phyloP scores from a whole-genome alignment of 768 basidiomycete species.

The Amanita inopinata region DNA sequence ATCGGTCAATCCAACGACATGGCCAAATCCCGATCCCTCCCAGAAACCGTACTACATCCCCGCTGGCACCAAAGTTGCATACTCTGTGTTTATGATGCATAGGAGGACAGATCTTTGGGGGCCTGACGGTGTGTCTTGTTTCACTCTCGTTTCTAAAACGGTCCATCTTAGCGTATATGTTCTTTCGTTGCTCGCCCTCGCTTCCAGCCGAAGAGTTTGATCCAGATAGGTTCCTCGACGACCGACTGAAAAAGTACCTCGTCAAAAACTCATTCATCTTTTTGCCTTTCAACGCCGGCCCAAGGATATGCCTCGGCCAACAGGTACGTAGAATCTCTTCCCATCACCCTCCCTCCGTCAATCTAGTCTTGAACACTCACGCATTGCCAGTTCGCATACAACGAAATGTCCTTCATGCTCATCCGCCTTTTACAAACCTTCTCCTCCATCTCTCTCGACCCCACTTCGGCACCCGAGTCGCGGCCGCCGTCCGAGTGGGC shows the following conservation, averaged over 20 bases:
- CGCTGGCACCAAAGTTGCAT: conserved; percentile 36
- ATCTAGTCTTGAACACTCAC: neutral
- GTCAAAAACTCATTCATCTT: conserved; percentile 61
- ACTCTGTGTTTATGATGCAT: conserved; percentile 59
- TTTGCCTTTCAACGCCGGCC: conserved; percentile 55
- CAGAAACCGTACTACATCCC: conserved; percentile 48
- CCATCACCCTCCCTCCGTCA: neutral
- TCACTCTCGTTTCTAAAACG: neutral
- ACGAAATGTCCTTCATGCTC: conserved; percentile 55
- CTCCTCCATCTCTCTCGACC: conserved; percentile 34
- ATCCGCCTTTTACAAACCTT: conserved; percentile 56
- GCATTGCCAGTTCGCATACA: conserved; percentile 42
- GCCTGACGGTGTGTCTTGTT: conserved; percentile 43
- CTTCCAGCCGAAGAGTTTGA: conserved; percentile 53
- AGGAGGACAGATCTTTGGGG: conserved; percentile 61
- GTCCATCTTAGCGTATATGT: neutral
- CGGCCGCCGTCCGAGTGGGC: conserved; percentile 40
- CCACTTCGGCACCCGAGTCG: conserved; percentile 34
- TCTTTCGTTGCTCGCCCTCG: neutral
- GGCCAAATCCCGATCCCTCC: conserved; percentile 33
- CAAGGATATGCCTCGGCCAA: conserved; percentile 52
- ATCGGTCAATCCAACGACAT: conserved; percentile 36
- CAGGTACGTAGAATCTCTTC: conserved; percentile 30
- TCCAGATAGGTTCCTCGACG: conserved; percentile 62
- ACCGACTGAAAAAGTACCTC: conserved; percentile 51